phyloP scores from a whole-genome alignment of 2,329 filamentous ascomycete species.

The Neopestalotiopsis clavispora region DNA sequence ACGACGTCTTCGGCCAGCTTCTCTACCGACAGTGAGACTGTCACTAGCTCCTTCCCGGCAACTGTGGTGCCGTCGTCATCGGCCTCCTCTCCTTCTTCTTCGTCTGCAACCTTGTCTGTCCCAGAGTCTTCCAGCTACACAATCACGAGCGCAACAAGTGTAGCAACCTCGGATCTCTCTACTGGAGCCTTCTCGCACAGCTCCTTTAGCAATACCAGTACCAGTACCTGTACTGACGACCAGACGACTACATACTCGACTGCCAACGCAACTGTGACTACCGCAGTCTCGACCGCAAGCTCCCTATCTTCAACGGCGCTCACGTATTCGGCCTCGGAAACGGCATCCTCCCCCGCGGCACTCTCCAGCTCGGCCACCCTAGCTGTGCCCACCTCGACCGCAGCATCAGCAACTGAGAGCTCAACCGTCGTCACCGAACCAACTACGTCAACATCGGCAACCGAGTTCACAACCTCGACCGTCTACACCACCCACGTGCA shows the following conservation, averaged over 20 bases:
- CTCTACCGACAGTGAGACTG: too few species aligned
- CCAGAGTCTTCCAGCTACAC: background rate
- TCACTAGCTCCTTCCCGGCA: too few species aligned
- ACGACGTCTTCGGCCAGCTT: too few species aligned
- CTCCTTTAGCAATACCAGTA: background rate
- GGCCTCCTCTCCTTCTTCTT: background rate
- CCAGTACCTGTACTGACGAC: background rate
- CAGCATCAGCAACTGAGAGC: background rate
- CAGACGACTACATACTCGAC: background rate
- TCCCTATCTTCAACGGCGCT: background rate
- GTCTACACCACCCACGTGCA: slow-evolving; percentile 40
- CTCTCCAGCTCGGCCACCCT: background rate
- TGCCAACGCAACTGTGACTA: background rate
- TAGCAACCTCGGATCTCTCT: background rate
- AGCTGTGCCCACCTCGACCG: background rate
- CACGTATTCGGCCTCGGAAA: background rate
- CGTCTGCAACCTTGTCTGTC: background rate
- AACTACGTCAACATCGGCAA: background rate
- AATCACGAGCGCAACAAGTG: background rate
- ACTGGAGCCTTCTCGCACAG: background rate
- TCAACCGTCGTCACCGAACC: background rate
- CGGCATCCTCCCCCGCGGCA: background rate
- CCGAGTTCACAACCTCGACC: slow-evolving; percentile 28
- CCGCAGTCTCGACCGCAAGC: background rate
- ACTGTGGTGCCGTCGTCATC: background rate